Evolutionary conservation across 805 yeast species (phyloP).

Genomic region (Kodamaea nitidulidarum): DNA sequence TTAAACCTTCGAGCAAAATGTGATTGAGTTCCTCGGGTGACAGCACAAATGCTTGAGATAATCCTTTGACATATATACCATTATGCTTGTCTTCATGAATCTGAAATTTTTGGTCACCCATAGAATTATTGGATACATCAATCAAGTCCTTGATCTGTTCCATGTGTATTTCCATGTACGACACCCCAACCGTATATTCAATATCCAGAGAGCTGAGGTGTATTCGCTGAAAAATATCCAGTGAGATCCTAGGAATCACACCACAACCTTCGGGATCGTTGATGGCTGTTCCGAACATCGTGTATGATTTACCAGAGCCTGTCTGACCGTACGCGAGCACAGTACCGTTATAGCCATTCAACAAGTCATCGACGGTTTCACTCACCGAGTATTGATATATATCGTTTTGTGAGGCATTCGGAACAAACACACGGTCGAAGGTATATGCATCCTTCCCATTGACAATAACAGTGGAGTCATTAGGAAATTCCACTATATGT

Average conservation of each 20-base stretch:
- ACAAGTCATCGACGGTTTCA: conserved; percentile 64
- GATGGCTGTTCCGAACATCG: conserved; percentile 64
- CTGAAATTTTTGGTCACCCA: conserved; percentile 32
- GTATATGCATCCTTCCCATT: conserved; percentile 41
- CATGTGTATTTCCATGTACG: conserved; percentile 77
- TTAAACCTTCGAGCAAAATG: conserved; percentile 56
- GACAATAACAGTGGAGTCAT: conserved; percentile 24
- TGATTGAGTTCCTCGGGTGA: conserved; percentile 54
- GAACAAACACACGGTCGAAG: conserved; percentile 62
- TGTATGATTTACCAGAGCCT: conserved; percentile 71
- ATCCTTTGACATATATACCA: conserved; percentile 70
- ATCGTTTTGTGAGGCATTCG: conserved; percentile 48
- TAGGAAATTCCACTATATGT: conserved; percentile 19
- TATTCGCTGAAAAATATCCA: conserved; percentile 57
- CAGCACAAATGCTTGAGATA: conserved; percentile 58
- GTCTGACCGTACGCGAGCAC: conserved; percentile 78
- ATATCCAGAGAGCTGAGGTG: conserved; percentile 42
- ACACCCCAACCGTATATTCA: conserved; percentile 64
- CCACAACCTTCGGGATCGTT: conserved; percentile 44
- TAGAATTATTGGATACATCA: conserved; percentile 20
- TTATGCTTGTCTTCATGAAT: conserved; percentile 61
- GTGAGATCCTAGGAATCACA: conserved; percentile 67
- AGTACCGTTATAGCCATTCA: conserved; percentile 74
- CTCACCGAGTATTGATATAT: conserved; percentile 56
- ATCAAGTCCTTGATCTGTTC: conserved; percentile 73